Base-by-base conservation (phyloP, 1,139 yeast genomes). In the Candida glucosophila region DNA sequence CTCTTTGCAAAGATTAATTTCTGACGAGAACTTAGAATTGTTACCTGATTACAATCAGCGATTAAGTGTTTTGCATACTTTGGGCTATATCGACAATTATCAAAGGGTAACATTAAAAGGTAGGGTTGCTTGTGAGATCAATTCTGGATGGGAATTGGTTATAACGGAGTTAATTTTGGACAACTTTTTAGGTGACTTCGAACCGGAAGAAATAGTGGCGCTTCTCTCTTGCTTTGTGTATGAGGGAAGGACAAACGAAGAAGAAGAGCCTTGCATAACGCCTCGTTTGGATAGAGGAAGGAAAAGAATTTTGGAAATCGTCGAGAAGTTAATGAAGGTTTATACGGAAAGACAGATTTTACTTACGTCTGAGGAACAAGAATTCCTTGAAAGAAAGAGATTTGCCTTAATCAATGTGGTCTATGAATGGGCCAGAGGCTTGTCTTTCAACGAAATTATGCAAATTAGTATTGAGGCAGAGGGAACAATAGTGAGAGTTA, bases 341-440 rank as follows among this genome's bases (percentile, higher is more conserved):
- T 85, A 73, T 40, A 69, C 69, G 22, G 68, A 67, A 24, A 73
- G 79, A 37, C 86, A 79, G 44, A 85, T 90, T 7, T 58, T 77
- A 10, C 55, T 86, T 37, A 83, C 95, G 0, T 67, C 78, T 11
- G 96, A 88, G 31, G 98, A 90, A 43, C 80, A 79, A 27, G 85
- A 80, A 35, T 88, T 86, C 41, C 55, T 77, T 34, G 93, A 85
- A 33, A 69, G 80, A 39, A 78, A 85, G 41, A 61, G 98, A 39
- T 90, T 90, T 54, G 95, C 92, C 0, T 64, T 90, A 44, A 81
- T 83, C 52, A 90, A 86, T 49, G 95, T 86, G 8, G 95, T 90
- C 4, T 90, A 90, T 49, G 97, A 90, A 53, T 90, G 99, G 99
- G 96, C 97, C 1, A 68, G 93, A 38, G 99, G 98, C 2, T 67